Evolutionary conservation across 2,329 filamentous ascomycete species (phyloP).

Genomic region (Alternaria conjuncta): DNA sequence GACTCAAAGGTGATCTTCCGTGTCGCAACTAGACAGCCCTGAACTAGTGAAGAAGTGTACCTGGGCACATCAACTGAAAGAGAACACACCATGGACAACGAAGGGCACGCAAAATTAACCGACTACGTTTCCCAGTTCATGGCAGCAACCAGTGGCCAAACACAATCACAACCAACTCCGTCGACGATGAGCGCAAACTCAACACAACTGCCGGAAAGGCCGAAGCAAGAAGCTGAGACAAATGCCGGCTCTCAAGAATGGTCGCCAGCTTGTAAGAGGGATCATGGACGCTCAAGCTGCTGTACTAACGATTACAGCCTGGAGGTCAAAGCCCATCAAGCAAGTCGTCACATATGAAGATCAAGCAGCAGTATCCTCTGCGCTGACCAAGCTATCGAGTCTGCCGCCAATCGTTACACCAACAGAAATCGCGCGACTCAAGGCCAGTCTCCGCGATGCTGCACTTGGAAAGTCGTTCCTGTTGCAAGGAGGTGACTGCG

Average conservation of each 20-base stretch:
- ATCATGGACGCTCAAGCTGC: too few relatives aligned
- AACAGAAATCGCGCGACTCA: slow-evolving; percentile 79
- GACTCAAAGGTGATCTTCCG: slow-evolving; percentile 17
- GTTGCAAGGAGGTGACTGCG: slow-evolving; percentile 95
- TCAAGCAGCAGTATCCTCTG: slow-evolving; percentile 62
- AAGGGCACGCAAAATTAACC: slow-evolving; percentile 16
- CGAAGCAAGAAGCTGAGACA: slow-evolving; percentile 5
- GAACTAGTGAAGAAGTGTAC: neutral
- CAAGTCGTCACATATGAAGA: slow-evolving; percentile 76
- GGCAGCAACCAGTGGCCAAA: slow-evolving; percentile 1
- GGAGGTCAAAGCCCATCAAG: slow-evolving; percentile 80
- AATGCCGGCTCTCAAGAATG: slow-evolving; percentile 32
- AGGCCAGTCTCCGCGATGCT: slow-evolving; percentile 80
- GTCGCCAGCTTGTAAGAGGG: slow-evolving; percentile 49
- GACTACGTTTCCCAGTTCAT: slow-evolving; percentile 20
- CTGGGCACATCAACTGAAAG: neutral
- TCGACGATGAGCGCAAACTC: neutral
- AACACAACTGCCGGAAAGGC: slow-evolving; percentile 2
- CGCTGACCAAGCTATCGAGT: slow-evolving; percentile 68
- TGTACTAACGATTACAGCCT: slow-evolving; percentile 57
- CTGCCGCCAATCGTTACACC: slow-evolving; percentile 82
- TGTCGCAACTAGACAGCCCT: neutral
- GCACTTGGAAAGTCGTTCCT: slow-evolving; percentile 91
- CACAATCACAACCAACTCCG: slow-evolving; percentile 1
- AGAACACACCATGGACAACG: slow-evolving; percentile 12